Evolutionary conservation across 148 eudicot species (phyloP), one percentile per base, ranked within the genome.

Genomic region (Polygonum maritimum): DNA sequence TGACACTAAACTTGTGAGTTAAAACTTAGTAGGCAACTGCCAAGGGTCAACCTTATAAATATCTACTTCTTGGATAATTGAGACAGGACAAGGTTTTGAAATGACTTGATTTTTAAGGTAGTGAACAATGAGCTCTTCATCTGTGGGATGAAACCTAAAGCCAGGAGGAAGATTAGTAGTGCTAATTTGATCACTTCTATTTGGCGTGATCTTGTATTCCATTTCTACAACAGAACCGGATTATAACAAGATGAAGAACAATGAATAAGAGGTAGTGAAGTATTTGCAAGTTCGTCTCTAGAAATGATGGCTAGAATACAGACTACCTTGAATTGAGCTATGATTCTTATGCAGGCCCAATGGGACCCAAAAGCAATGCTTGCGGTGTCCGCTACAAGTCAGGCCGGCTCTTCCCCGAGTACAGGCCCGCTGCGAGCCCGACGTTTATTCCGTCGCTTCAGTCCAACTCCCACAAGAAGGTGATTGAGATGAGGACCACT

Each of bases 11-110:
- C 31, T 26, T 26, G 31, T 26, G 31, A 26, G 31, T 26, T 0
- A 1, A 26, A 15, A 80, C 88, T 77, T 58, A 89, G 91, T 91
- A 3, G 93, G 93, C 65, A 89, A 69, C 36, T 89, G 77, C 93
- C 93, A 89, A 12, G 93, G 93, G 52, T 89, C 93, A 47, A 86
- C 84, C 51, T 89, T 88, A 78, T 89, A 87, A 40, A 89, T 83
- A 76, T 89, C 89, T 39, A 89, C 83, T 77, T 89, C 93, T 0
- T 88, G 89, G 71, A 89, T 89, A 26, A 88, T 84, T 0, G 89
- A 77, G 21, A 83, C 84, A 13, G 93, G 91, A 70, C 91, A 89
- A 13, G 91, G 91, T 63, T 70, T 76, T 0, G 91, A 84, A 19
- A 74, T 80, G 69, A 82, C 86, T 47, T 89, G 90, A 39, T 87